Evolutionary conservation across 805 yeast species (phyloP).

Genomic region (Naumovozyma castellii): DNA sequence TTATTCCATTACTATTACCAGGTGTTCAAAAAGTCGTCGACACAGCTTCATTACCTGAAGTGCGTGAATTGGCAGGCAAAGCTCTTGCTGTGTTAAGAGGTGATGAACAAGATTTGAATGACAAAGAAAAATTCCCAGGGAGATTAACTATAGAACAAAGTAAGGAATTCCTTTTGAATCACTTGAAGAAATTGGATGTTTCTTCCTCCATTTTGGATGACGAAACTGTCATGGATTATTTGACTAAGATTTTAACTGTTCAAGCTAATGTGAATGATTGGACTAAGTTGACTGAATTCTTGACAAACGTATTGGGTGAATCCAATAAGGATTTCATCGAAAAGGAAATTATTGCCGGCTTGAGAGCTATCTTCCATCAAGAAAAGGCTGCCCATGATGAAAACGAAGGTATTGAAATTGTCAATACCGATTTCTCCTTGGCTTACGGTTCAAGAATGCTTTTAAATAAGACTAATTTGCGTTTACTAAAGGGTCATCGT

Average conservation of each 20-base stretch:
- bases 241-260: conserved; percentile 44
- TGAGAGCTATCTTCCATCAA: conserved; percentile 46
- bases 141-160: conserved; percentile 54
- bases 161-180: conserved; percentile 32
- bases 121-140: conserved; percentile 59
- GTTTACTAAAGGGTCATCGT: conserved; percentile 88
- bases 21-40: conserved; percentile 81
- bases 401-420: conserved; percentile 81
- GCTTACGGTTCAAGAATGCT: conserved; percentile 98
- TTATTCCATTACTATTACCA: conserved; percentile 81
- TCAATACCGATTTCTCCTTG: conserved; percentile 86
- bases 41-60: conserved; percentile 92
- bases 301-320: conserved; percentile 34
- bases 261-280: conserved; percentile 71
- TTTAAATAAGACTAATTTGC: conserved; percentile 80
- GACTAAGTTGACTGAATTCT: conserved; percentile 49
- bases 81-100: conserved; percentile 75
- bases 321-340: conserved; percentile 30
- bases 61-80: conserved; percentile 82
- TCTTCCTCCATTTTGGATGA: conserved; percentile 9
- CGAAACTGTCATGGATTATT: conserved; percentile 36
- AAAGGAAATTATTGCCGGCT: conserved; percentile 36
- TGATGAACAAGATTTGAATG: conserved; percentile 54
- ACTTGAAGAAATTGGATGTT: conserved; percentile 8
- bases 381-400: conserved; percentile 41